Base-by-base conservation (phyloP, 257 asterid species). In the Perilla frutescens region DNA sequence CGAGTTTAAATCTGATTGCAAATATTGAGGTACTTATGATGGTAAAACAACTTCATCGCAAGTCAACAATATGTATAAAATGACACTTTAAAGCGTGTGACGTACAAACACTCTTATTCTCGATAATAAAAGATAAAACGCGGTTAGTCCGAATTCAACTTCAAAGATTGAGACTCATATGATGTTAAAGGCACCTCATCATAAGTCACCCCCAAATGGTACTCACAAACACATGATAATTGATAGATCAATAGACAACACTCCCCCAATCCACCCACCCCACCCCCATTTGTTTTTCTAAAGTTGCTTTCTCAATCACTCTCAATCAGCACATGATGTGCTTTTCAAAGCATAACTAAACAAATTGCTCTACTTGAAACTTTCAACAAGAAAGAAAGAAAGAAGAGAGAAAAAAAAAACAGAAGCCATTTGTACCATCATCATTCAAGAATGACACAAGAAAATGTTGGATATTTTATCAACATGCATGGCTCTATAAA, bases 261-360 rank as follows among this genome's bases (percentile, higher is more conserved):
- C 36, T 12, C 10, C 20, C 47, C 26, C 32, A 32, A 69, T 15
- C 45, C 39, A 20, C 5, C 39, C 1, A 45, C 15, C 47, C 47
- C 34, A n/a, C 65, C 76, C 43, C 50, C 51, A 44, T 48, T 77
- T 9, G 44, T 41, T 50, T 39, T 77, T 53, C 73, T 53, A 77
- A 81, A 85, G 88, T 83, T 82, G 82, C 88, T 81, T 84, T 86
- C 82, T 53, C 74, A 69, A 70, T 85, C 81, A 75, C 84, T 83
- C 78, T 69, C 68, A 48, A 60, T 76, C 76, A 81, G 82, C 89
- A 86, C 94, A 88, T 87, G 90, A 66, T 71, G 62, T 91, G 89
- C 89, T 84, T 77, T 78, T 65, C 51, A 80, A 70, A 76, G 68
- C 80, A 76, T 51, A 13, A 62, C 62, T 78, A 77, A 80, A 79